Percentiles rank a stretch among this genome's conserved stretches.
Evolutionary conservation across 164 flowering plant species (phyloP).

Genomic region (Annona squamosa): DNA sequence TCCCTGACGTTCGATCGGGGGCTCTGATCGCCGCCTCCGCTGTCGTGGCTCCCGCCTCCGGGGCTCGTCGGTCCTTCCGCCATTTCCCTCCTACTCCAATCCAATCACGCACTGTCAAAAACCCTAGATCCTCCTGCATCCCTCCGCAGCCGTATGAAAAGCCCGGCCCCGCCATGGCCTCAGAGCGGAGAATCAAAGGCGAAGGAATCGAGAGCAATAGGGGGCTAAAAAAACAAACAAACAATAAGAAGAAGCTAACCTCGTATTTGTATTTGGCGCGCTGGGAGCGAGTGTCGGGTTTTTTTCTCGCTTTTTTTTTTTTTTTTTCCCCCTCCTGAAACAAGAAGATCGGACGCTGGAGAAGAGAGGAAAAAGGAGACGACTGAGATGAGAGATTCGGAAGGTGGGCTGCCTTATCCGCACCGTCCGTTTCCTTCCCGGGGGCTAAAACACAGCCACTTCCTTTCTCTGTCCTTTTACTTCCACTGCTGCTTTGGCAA

Average conservation of each 20-base stretch:
- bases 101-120: background rate
- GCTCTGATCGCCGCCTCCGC: constrained; percentile 32
- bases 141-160: constrained; percentile 7
- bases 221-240: constrained; percentile 2
- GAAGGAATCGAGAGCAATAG: constrained; percentile 1
- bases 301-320: background rate
- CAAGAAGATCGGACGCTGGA: constrained; percentile 34
- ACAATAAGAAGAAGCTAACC: background rate
- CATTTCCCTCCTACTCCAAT: constrained; percentile 10
- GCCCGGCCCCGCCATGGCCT: constrained; percentile 11
- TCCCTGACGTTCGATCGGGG: constrained; percentile 32
- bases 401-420: constrained; percentile 12
- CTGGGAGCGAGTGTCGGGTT: background rate
- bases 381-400: constrained; percentile 16
- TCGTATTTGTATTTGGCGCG: constrained; percentile 23
- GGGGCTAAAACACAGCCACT: background rate
- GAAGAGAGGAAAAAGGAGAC: constrained; percentile 24
- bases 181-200: constrained; percentile 1
- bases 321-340: background rate
- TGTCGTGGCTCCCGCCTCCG: constrained; percentile 34
- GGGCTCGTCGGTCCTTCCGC: constrained; percentile 34
- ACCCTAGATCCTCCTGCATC: constrained; percentile 5
- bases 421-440: constrained; percentile 23
- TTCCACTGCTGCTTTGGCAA: background rate
- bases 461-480: background rate